Conservation (phyloP, 2,329 filamentous ascomycete genomes). For the Monilinia aucupariae region DNA sequence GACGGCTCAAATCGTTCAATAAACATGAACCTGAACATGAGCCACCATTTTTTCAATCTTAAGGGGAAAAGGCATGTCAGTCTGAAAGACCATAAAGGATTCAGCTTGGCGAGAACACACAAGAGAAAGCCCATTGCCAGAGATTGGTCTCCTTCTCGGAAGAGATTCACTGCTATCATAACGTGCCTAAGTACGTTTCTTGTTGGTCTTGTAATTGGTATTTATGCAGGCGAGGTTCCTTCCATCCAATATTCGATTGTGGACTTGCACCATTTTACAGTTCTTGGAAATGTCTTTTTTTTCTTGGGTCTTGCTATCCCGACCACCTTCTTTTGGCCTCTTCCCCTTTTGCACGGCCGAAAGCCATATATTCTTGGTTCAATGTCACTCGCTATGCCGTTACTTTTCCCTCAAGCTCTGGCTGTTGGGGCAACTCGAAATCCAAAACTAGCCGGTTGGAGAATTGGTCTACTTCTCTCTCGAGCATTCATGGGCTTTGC, state of each 20-base stretch:
- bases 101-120: slow-evolving; percentile 50
- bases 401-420: slow-evolving; percentile 71
- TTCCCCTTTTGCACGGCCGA: slow-evolving; percentile 68
- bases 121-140: slow-evolving; percentile 62
- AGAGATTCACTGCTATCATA: slow-evolving; percentile 62
- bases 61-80: slow-evolving; percentile 50
- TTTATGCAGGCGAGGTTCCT: slow-evolving; percentile 75
- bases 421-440: slow-evolving; percentile 53
- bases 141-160: slow-evolving; percentile 63
- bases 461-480: slow-evolving; percentile 56
- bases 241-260: slow-evolving; percentile 72
- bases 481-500: slow-evolving; percentile 61
- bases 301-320: slow-evolving; percentile 67
- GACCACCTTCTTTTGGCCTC: slow-evolving; percentile 66
- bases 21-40: slow-evolving; percentile 18
- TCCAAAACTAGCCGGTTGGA: slow-evolving; percentile 51
- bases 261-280: slow-evolving; percentile 60
- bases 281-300: slow-evolving; percentile 68
- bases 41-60: slow-evolving; percentile 37
- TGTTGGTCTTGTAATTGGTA: slow-evolving; percentile 64
- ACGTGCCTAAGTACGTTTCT: slow-evolving; percentile 69
- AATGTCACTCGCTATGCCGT: slow-evolving; percentile 62
- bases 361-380: slow-evolving; percentile 71
- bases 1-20: slow-evolving; percentile 18
- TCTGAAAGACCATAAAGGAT: slow-evolving; percentile 42